Conservation (phyloP, 805 yeast species). For the Yamadazyma akitaensis region DNA sequence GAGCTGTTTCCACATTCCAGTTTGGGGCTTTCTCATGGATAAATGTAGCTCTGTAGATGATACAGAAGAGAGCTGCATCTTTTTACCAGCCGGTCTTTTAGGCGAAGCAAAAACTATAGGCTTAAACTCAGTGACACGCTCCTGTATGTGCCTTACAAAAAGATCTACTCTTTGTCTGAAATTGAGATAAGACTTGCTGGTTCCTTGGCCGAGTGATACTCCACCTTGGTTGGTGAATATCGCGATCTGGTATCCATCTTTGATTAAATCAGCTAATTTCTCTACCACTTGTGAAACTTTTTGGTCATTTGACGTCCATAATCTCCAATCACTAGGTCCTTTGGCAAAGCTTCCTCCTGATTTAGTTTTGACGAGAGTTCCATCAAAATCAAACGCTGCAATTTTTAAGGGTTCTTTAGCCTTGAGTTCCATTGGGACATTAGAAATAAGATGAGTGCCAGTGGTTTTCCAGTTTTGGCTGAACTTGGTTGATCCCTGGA, state of each 20-base stretch:
- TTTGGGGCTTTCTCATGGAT: slow-evolving; percentile 65
- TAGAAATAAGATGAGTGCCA: slow-evolving; percentile 44
- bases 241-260: slow-evolving; percentile 44
- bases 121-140: slow-evolving; percentile 15
- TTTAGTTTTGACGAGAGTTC: slow-evolving; percentile 66
- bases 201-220: slow-evolving; percentile 35
- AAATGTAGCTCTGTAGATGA: slow-evolving; percentile 29
- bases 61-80: slow-evolving; percentile 16
- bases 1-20: slow-evolving; percentile 73
- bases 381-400: slow-evolving; percentile 85
- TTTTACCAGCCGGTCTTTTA: slow-evolving; percentile 41
- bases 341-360: slow-evolving; percentile 58
- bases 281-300: slow-evolving; percentile 16
- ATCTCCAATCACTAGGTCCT: slow-evolving; percentile 70
- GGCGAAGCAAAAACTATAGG: slow-evolving; percentile 62
- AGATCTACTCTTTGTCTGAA: slow-evolving; percentile 41
- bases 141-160: slow-evolving; percentile 27
- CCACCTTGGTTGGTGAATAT: slow-evolving; percentile 89
- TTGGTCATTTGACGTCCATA: slow-evolving; percentile 24
- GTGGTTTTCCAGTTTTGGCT: slow-evolving; percentile 19
- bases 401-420: slow-evolving; percentile 26
- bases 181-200: slow-evolving; percentile 32
- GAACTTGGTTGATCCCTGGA: slow-evolving; percentile 1
- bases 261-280: slow-evolving; percentile 21
- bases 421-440: slow-evolving; percentile 7